Evolutionary conservation across 176 grass and related monocot species (phyloP).

Genomic region (Secale cereale): DNA sequence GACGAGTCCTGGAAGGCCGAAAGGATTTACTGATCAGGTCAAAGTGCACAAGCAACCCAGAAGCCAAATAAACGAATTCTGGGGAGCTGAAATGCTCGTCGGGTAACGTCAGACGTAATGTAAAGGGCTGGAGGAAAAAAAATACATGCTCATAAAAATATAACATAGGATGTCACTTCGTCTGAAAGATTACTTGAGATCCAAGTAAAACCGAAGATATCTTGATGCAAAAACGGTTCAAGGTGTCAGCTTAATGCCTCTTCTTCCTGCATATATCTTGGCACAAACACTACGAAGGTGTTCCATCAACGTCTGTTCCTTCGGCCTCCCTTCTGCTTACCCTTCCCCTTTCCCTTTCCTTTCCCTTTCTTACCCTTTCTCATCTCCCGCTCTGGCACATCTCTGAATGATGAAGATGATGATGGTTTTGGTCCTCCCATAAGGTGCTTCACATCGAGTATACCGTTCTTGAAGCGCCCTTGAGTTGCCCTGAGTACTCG

Average conservation of each 20-base stretch:
- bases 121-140: not conserved
- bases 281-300: not conserved
- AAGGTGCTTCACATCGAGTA: slow-evolving; percentile 86
- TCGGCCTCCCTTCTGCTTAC: slow-evolving; percentile 49
- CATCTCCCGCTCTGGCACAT: slow-evolving; percentile 33
- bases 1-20: not conserved
- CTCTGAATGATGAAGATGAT: slow-evolving; percentile 33
- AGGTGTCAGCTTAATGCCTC: not conserved
- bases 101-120: not conserved
- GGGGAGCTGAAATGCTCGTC: not conserved
- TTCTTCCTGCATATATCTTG: not conserved
- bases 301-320: slow-evolving; percentile 48
- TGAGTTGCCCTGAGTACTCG: slow-evolving; percentile 64
- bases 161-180: not conserved
- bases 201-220: not conserved
- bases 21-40: not conserved
- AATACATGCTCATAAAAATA: not conserved
- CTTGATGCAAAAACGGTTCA: not conserved
- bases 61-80: not conserved
- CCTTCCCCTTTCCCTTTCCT: slow-evolving; percentile 48
- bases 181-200: not conserved
- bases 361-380: slow-evolving; percentile 48
- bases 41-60: not conserved
- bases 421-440: slow-evolving; percentile 41
- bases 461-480: slow-evolving; percentile 89